A percentile compares a stretch with the other conserved stretches of the same genome.
Evolutionary conservation across 177 flowering plant genomes (phyloP).

Genomic region (Vitis hybrid): DNA sequence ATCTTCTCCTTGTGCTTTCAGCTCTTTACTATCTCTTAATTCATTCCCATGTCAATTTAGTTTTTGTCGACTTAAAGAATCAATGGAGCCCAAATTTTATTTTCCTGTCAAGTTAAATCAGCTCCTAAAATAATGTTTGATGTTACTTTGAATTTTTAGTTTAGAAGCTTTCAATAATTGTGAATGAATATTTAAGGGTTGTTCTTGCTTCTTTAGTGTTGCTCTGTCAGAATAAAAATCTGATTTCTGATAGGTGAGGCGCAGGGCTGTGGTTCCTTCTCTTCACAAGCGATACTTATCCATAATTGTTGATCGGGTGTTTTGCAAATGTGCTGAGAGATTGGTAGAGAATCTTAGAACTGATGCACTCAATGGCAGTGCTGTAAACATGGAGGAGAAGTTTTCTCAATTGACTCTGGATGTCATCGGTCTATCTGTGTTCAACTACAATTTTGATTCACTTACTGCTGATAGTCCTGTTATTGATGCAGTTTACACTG

Average conservation of each 20-base stretch:
- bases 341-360: conserved; percentile 70
- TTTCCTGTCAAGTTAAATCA: not conserved
- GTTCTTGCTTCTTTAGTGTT: not conserved
- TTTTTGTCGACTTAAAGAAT: too few relatives aligned
- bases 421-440: conserved; percentile 86
- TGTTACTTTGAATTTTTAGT: not conserved
- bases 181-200: not conserved
- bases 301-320: conserved; percentile 85
- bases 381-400: conserved; percentile 85
- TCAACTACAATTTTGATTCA: conserved; percentile 92
- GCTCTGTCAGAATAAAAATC: not conserved
- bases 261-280: conserved; percentile 96
- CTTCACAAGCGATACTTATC: conserved; percentile 92
- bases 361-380: conserved; percentile 50
- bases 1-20: too few relatives aligned
- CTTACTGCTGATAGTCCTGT: conserved; percentile 80
- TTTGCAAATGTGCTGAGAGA: conserved; percentile 84
- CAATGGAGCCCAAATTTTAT: not conserved
- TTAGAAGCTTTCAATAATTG: not conserved
- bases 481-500: conserved; percentile 91
- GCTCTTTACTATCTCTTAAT: too few relatives aligned
- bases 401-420: conserved; percentile 91
- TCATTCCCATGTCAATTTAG: too few relatives aligned
- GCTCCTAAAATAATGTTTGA: not conserved
- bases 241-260: conserved; percentile 59